phyloP scores from a whole-genome alignment of 495 filamentous ascomycete genomes.

The Neurospora sp. region DNA sequence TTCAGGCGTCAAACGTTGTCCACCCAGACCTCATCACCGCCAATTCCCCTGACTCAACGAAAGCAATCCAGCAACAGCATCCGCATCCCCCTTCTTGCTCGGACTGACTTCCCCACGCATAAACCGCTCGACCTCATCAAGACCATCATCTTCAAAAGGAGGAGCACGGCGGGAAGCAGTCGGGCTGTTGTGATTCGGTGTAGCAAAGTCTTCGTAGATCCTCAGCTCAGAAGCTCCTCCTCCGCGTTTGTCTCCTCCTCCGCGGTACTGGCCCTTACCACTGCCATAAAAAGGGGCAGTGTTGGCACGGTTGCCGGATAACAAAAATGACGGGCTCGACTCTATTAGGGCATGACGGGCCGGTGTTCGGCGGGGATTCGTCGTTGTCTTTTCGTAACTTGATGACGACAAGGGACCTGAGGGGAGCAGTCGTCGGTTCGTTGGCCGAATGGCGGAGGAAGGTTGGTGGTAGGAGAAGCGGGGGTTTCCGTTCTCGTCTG shows the following conservation, averaged over 20 bases:
- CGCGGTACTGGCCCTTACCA: neutral
- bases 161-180: neutral
- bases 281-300: conserved; percentile 18
- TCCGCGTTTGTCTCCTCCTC: neutral
- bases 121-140: conserved; percentile 54
- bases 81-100: conserved; percentile 56
- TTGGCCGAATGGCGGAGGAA: neutral
- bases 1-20: too few relatives aligned
- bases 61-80: conserved; percentile 68
- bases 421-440: conserved; percentile 13
- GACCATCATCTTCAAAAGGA: conserved; percentile 3
- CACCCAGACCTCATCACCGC: conserved; percentile 21
- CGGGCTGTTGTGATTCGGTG: neutral
- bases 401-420: neutral
- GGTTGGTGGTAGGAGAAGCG: conserved; percentile 14
- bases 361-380: conserved; percentile 26
- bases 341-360: conserved; percentile 21
- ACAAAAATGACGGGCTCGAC: conserved; percentile 13
- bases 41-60: conserved; percentile 55
- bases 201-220: conserved; percentile 30
- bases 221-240: conserved; percentile 11
- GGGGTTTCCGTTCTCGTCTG: conserved; percentile 38
- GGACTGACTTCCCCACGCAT: conserved; percentile 52
- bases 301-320: conserved; percentile 17
- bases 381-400: neutral